Conservation (phyloP, 2,329 filamentous ascomycete genomes). For the Trichoderma pleuroti region DNA sequence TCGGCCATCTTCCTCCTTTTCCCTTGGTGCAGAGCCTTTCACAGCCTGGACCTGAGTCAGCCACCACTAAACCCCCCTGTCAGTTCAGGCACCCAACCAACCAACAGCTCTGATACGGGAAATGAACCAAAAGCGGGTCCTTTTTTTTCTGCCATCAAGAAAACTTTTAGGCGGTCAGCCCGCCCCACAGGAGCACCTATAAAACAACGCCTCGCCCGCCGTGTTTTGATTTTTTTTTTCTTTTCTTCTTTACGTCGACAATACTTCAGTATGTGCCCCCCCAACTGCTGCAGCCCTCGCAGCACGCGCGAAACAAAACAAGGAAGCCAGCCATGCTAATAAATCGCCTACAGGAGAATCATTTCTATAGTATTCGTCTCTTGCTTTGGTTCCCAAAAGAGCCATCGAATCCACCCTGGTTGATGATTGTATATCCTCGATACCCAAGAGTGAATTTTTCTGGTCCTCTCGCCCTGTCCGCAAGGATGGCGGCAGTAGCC, state of each 20-base stretch:
- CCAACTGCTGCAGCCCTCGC: slow-evolving; percentile 23
- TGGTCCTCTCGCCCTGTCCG: slow-evolving; percentile 58
- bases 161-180: slow-evolving; percentile 24
- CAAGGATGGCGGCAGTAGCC: slow-evolving; percentile 55
- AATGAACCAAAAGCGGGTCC: background rate
- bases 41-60: background rate
- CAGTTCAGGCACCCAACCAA: background rate
- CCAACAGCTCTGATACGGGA: background rate
- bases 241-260: slow-evolving; percentile 59
- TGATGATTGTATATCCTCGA: slow-evolving; percentile 87
- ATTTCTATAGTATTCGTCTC: slow-evolving; percentile 97
- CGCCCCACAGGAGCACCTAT: slow-evolving; percentile 3
- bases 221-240: slow-evolving; percentile 36
- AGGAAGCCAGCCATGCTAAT: slow-evolving; percentile 23
- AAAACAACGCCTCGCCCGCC: slow-evolving; percentile 35
- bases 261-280: slow-evolving; percentile 53
- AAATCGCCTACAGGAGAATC: slow-evolving; percentile 63
- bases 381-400: slow-evolving; percentile 88
- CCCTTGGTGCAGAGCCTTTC: background rate
- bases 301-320: background rate
- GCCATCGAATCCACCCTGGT: slow-evolving; percentile 93
- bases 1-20: background rate
- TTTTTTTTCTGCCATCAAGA: slow-evolving; percentile 23
- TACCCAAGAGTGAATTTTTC: slow-evolving; percentile 78
- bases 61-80: background rate